Evolutionary conservation across 2,329 filamentous ascomycete species (phyloP), one percentile per base, ranked within the genome.

Genomic region (Leptoxyphium fumago): DNA sequence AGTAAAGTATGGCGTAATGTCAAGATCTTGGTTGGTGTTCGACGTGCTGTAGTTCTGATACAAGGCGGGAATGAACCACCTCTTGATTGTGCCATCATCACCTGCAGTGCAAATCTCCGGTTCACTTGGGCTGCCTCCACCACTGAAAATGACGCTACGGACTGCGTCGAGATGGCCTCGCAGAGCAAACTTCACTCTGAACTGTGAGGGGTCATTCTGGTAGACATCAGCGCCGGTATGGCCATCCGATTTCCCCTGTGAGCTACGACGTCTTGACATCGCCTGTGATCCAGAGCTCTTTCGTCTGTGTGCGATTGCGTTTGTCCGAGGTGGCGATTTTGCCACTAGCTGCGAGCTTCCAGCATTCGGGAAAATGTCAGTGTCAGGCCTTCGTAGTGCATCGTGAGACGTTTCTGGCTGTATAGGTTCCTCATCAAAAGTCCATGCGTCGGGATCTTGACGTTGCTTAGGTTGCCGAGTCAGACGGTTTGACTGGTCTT

Each of bases 81-180:
- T 78, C 64, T 98, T 98, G 61, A 98, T 84, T 55, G 89, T 83
- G 45, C 89, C 89, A 60, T 98, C 91, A 56, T 98, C 91, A 45
- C 89, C 86, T 41, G 84, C 86, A 2, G 89, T 98, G 64, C 89
- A 96, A 43, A 98, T 89, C 63, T 98, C 91, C 1, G 91, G 91
- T 60, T 98, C 91, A 2, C 85, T 86, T 2, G 88, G 88, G 57
- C 87, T 95, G 48, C 91, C 91, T 38, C 91, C 91, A 18, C 91
- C 91, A 1, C 88, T 96, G 65, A 98, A 98, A 50, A 95, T 94
- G 46, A 96, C 85, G 1, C 86, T 86, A 36, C 91, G 81, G 5
- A 98, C 86, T 2, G 93, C 88, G 60, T 96, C 87, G 2, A 98
- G 73, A 61, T 98, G 91, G 1, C 91, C 91, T 42, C 89, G 76